phyloP scores from a whole-genome alignment of 2,329 filamentous ascomycete species.

The Monascus ruber region DNA sequence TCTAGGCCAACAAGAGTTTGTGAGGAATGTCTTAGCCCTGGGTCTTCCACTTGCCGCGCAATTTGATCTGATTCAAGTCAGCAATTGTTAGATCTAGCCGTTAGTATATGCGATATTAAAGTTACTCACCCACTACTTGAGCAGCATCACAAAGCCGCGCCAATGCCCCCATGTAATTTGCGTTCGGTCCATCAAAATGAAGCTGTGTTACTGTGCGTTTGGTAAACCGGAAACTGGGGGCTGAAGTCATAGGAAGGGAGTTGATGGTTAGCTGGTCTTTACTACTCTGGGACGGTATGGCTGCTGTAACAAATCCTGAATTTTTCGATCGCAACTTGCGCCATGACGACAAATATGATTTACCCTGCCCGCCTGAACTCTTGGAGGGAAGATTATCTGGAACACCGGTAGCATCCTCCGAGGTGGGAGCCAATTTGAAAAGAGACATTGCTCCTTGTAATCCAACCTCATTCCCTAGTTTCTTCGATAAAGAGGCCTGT shows the following conservation, averaged over 20 bases:
- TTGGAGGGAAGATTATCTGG: slow-evolving; percentile 33
- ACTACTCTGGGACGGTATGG: slow-evolving; percentile 28
- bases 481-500: slow-evolving; percentile 63
- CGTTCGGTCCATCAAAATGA: slow-evolving; percentile 71
- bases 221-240: slow-evolving; percentile 51
- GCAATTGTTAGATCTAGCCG: neutral
- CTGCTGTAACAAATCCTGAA: slow-evolving; percentile 49
- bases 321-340: slow-evolving; percentile 82
- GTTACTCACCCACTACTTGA: slow-evolving; percentile 67
- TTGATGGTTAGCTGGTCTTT: slow-evolving; percentile 57
- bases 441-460: slow-evolving; percentile 60
- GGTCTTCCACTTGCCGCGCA: slow-evolving; percentile 89
- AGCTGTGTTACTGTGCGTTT: slow-evolving; percentile 60
- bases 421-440: slow-evolving; percentile 52
- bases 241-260: slow-evolving; percentile 63
- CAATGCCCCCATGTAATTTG: slow-evolving; percentile 81
- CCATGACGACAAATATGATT: slow-evolving; percentile 76
- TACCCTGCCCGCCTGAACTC: slow-evolving; percentile 54
- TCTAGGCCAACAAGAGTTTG: slow-evolving; percentile 93
- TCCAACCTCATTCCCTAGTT: slow-evolving; percentile 86
- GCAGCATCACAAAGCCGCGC: slow-evolving; percentile 86
- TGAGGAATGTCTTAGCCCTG: slow-evolving; percentile 79
- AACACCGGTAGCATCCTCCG: slow-evolving; percentile 35
- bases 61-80: slow-evolving; percentile 61
- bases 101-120: slow-evolving; percentile 1